Percentiles rank a stretch among this genome's conserved stretches.
Evolutionary conservation across 1,139 yeast species (phyloP).

Genomic region (Kodamaea ohmeri): DNA sequence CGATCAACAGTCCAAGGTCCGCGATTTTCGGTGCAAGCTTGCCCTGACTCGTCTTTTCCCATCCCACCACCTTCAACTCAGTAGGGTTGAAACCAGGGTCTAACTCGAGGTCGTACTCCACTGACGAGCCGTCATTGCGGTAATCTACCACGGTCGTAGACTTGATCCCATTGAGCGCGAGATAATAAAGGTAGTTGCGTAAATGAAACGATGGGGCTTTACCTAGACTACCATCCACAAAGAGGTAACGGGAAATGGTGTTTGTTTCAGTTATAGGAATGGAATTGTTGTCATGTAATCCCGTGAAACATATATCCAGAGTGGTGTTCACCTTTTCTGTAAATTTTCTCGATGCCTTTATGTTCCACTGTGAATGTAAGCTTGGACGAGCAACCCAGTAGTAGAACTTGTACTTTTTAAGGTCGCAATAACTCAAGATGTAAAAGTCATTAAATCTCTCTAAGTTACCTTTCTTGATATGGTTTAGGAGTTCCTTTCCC

Average conservation of each 20-base stretch:
- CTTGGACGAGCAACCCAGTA: constrained; percentile 90
- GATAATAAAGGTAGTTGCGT: constrained; percentile 61
- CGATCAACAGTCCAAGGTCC: constrained; percentile 73
- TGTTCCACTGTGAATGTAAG: constrained; percentile 46
- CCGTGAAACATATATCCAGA: neutral
- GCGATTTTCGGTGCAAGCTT: constrained; percentile 79
- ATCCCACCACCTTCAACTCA: constrained; percentile 61
- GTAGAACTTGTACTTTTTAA: constrained; percentile 81
- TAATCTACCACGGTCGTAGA: constrained; percentile 37
- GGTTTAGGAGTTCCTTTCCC: constrained; percentile 34
- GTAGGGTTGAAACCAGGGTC: constrained; percentile 9
- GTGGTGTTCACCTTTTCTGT: neutral
- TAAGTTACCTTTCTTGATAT: constrained; percentile 14
- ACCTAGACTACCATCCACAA: constrained; percentile 59
- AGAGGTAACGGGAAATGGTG: constrained; percentile 50
- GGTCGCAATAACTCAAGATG: constrained; percentile 75
- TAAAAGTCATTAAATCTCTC: constrained; percentile 41
- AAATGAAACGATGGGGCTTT: constrained; percentile 56
- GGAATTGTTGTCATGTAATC: neutral
- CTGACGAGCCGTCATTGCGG: constrained; percentile 24
- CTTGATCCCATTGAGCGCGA: constrained; percentile 44
- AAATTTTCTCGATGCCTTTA: constrained; percentile 8
- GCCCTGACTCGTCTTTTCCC: constrained; percentile 82
- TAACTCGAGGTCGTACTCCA: constrained; percentile 20
- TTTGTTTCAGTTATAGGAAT: constrained; percentile 1